A percentile compares a stretch with the other conserved stretches of the same genome.
phyloP scores from a whole-genome alignment of 352 stramenopile genomes.

The Phytophthora cryptogea region DNA sequence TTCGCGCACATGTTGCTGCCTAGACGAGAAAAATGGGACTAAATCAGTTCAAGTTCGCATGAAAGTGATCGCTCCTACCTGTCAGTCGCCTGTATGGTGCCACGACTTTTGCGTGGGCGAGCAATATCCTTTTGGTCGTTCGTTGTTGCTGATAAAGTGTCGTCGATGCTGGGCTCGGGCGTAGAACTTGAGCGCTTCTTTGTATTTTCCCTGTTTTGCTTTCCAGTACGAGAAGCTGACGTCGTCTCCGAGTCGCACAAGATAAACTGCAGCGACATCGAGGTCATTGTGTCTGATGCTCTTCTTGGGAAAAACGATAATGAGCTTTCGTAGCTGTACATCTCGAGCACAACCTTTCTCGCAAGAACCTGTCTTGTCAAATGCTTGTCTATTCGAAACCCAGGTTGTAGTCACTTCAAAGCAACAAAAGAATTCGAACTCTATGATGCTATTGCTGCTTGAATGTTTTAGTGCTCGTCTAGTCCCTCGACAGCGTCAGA shows the following conservation, averaged over 20 bases:
- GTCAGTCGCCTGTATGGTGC: slow-evolving; percentile 6
- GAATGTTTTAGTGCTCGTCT: slow-evolving; percentile 14
- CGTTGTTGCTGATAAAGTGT: not conserved
- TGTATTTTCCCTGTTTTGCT: slow-evolving; percentile 4
- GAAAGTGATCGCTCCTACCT: slow-evolving; percentile 8
- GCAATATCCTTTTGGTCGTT: not conserved
- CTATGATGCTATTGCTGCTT: not conserved
- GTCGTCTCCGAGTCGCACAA: slow-evolving; percentile 20
- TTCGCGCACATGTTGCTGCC: slow-evolving; percentile 39
- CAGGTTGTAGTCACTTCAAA: slow-evolving; percentile 6
- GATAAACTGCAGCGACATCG: slow-evolving; percentile 44
- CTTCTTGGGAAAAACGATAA: slow-evolving; percentile 14
- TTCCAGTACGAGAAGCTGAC: slow-evolving; percentile 3
- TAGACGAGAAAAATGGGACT: slow-evolving; percentile 4
- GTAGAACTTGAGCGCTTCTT: slow-evolving; percentile 4
- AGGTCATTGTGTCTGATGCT: slow-evolving; percentile 24
- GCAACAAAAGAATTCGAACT: slow-evolving; percentile 6
- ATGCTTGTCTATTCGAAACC: not conserved
- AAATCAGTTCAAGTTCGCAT: not conserved
- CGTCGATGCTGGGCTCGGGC: not conserved
- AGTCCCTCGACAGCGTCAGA: slow-evolving; percentile 39
- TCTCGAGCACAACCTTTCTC: slow-evolving; percentile 16
- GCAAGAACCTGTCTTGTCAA: slow-evolving; percentile 4
- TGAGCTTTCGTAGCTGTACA: slow-evolving; percentile 23
- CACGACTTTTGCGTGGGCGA: slow-evolving; percentile 3